phyloP scores from a whole-genome alignment of 2,329 filamentous ascomycete genomes.

The Pestalotiopsis fici region DNA sequence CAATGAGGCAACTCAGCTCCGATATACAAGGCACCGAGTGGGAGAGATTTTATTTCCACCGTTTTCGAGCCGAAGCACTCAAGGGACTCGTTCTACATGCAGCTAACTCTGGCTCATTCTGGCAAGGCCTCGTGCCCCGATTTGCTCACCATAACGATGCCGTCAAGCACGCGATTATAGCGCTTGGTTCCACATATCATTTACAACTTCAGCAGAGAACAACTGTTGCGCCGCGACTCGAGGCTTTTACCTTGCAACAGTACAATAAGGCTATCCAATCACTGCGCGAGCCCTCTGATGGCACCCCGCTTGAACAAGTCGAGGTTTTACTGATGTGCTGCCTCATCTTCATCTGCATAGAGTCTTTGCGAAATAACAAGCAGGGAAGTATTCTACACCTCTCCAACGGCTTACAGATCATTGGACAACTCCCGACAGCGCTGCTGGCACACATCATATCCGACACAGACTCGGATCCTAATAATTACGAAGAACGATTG shows the following conservation, averaged over 20 bases:
- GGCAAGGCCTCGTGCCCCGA: constrained; percentile 29
- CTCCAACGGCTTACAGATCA: constrained; percentile 29
- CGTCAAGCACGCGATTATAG: constrained; percentile 34
- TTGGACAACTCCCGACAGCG: constrained; percentile 26
- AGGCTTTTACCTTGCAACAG: constrained; percentile 38
- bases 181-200: constrained; percentile 32
- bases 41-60: constrained; percentile 36
- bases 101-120: constrained; percentile 28
- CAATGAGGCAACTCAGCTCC: constrained; percentile 32
- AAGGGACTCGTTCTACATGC: constrained; percentile 28
- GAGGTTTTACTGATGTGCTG: constrained; percentile 32
- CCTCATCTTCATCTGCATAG: constrained; percentile 31
- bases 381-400: constrained; percentile 27
- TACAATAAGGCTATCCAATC: constrained; percentile 37
- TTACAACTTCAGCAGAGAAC: constrained; percentile 20
- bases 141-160: constrained; percentile 29
- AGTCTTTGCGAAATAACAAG: constrained; percentile 27
- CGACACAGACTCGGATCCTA: background rate
- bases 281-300: constrained; percentile 25
- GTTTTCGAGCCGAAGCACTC: constrained; percentile 31
- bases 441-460: constrained; percentile 6
- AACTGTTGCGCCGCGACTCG: constrained; percentile 22
- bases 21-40: constrained; percentile 35
- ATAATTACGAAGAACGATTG: constrained; percentile 9
- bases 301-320: constrained; percentile 22